Evolutionary conservation across 208 protist genomes (phyloP).

Genomic region (Trypanosoma congolense): DNA sequence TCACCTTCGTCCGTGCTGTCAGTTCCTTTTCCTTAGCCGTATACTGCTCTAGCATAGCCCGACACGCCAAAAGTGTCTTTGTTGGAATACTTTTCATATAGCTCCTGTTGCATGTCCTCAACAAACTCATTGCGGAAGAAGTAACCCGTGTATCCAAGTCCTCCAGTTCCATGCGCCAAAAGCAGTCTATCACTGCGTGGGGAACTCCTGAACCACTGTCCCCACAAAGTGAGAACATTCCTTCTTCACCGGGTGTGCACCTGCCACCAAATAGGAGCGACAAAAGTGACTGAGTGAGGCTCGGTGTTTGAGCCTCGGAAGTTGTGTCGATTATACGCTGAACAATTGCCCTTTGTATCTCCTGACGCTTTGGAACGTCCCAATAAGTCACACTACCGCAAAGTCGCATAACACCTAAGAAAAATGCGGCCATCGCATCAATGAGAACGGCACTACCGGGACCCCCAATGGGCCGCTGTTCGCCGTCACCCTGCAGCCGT

Average conservation of each 20-base stretch:
- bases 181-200: constrained; percentile 23
- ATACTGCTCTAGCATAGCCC: constrained; percentile 24
- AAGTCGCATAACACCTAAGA: constrained; percentile 42
- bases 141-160: constrained; percentile 24
- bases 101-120: constrained; percentile 27
- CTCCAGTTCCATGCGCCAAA: constrained; percentile 25
- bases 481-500: constrained; percentile 11
- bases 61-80: constrained; percentile 23
- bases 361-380: constrained; percentile 14
- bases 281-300: constrained; percentile 1
- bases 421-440: constrained; percentile 41
- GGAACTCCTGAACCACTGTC: not conserved
- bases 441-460: constrained; percentile 2
- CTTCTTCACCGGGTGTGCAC: constrained; percentile 2
- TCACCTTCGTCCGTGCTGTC: not conserved
- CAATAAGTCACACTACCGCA: constrained; percentile 27
- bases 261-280: constrained; percentile 18
- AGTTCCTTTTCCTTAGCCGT: constrained; percentile 15
- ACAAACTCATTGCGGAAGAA: constrained; percentile 21
- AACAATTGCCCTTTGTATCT: constrained; percentile 17
- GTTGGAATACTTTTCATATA: constrained; percentile 34
- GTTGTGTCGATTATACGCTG: not conserved
- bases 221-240: not conserved
- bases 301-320: not conserved
- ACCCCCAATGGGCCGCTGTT: not conserved